phyloP scores from a whole-genome alignment of 306 rosid species.

The Trifolium dubium region DNA sequence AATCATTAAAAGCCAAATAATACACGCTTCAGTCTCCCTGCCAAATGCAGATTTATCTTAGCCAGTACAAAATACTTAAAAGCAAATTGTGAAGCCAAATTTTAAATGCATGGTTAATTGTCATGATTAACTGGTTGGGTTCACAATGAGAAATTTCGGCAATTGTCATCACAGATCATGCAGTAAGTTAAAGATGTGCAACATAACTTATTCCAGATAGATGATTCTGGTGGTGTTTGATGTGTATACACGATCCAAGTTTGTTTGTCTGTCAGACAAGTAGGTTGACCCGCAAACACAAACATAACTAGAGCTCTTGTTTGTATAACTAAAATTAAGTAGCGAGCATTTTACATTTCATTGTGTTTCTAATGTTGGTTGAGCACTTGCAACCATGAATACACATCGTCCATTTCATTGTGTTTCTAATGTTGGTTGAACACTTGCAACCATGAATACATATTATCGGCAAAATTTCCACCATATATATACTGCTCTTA shows the following conservation, averaged over 20 bases:
- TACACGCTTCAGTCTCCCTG: background rate
- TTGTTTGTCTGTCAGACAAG: background rate
- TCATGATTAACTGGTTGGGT: background rate
- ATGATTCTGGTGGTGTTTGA: background rate
- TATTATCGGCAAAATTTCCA: conserved; percentile 52
- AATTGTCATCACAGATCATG: background rate
- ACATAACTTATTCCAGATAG: background rate
- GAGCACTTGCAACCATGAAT: conserved; percentile 50
- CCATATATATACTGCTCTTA: conserved; percentile 74
- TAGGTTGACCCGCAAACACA: background rate
- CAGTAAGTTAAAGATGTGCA: background rate
- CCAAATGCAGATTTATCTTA: background rate
- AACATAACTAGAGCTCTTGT: background rate
- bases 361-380: conserved; percentile 54
- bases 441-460: conserved; percentile 51
- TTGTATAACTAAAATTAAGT: conserved; percentile 1
- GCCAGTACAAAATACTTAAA: background rate
- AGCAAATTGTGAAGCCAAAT: background rate
- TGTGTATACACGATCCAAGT: background rate
- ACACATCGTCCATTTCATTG: conserved; percentile 19
- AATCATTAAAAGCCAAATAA: background rate
- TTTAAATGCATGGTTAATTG: conserved; percentile 6
- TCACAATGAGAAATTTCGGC: background rate
- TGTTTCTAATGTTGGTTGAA: conserved; percentile 49
- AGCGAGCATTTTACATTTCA: conserved; percentile 46